Conservation (phyloP, 2,329 filamentous ascomycete species). For the Xylogone sp. region DNA sequence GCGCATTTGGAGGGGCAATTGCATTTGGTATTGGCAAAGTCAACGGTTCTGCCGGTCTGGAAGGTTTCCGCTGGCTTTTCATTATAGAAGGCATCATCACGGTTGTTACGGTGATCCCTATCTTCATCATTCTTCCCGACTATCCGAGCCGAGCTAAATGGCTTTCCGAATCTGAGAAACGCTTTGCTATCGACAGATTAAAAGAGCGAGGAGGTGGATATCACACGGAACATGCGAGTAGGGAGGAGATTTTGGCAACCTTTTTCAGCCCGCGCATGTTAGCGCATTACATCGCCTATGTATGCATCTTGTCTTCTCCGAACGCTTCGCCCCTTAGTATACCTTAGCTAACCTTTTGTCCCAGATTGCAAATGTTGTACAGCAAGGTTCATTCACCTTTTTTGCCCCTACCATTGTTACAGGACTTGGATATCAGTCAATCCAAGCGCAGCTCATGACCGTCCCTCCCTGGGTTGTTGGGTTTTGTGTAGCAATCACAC, state of each 20-base stretch:
- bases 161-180: constrained; percentile 5
- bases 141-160: constrained; percentile 5
- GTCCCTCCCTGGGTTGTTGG: constrained; percentile 27
- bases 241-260: constrained; percentile 32
- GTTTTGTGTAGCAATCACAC: constrained; percentile 9
- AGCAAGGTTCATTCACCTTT: constrained; percentile 41
- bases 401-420: constrained; percentile 51
- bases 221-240: constrained; percentile 30
- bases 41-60: not conserved
- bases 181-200: not conserved
- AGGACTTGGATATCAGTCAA: constrained; percentile 27
- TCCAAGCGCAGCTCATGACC: constrained; percentile 24
- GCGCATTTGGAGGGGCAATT: constrained; percentile 2
- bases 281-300: constrained; percentile 31
- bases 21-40: constrained; percentile 3
- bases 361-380: constrained; percentile 24
- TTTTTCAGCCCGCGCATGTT: constrained; percentile 34
- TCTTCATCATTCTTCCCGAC: constrained; percentile 9
- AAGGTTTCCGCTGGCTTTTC: constrained; percentile 9
- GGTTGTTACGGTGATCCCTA: constrained; percentile 6
- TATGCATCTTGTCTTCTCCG: constrained; percentile 5
- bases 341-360: not conserved
- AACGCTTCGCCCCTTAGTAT: not conserved
- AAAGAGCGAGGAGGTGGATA: constrained; percentile 23
- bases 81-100: constrained; percentile 7